Evolutionary conservation across 1,284 basidiomycete species (phyloP).

Genomic region (Sporisorium reilianum): DNA sequence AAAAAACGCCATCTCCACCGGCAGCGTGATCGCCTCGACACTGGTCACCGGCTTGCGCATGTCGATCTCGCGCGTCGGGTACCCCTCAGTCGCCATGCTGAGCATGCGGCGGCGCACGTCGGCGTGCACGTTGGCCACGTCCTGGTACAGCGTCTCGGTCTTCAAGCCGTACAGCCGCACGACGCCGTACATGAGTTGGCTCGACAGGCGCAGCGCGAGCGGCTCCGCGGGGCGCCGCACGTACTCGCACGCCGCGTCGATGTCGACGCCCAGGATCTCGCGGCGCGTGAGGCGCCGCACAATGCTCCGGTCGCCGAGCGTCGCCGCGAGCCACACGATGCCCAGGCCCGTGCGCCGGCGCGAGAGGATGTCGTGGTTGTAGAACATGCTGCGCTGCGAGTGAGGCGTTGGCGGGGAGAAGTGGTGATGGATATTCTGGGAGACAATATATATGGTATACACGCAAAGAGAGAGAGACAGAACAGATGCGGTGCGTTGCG

Average conservation of each 20-base stretch:
- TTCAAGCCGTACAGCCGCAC: constrained; percentile 54
- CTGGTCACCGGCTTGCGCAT: constrained; percentile 31
- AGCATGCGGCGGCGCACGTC: constrained; percentile 32
- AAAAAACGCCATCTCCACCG: constrained; percentile 37
- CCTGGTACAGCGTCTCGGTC: constrained; percentile 36
- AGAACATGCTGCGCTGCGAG: constrained; percentile 46
- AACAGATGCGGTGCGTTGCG: constrained; percentile 18
- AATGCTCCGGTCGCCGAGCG: constrained; percentile 44
- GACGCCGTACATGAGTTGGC: constrained; percentile 57
- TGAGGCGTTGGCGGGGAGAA: not conserved
- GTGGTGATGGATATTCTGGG: constrained; percentile 2
- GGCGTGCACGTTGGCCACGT: constrained; percentile 32
- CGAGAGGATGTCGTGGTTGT: constrained; percentile 55
- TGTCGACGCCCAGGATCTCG: constrained; percentile 48
- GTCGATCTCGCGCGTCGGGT: constrained; percentile 26
- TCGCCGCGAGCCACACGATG: constrained; percentile 64
- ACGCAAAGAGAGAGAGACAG: constrained; percentile 5
- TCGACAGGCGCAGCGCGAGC: constrained; percentile 56
- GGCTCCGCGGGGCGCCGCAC: constrained; percentile 46
- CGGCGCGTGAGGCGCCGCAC: constrained; percentile 45
- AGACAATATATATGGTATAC: constrained; percentile 11
- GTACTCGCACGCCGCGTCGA: constrained; percentile 40
- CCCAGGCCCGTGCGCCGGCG: constrained; percentile 51
- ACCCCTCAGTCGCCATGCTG: not conserved
- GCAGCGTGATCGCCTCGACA: constrained; percentile 40